A percentile compares a stretch with the other conserved stretches of the same genome.
Evolutionary conservation across 2,329 filamentous ascomycete genomes (phyloP).

Genomic region (Ophiocordyceps camponoti-leonardi): DNA sequence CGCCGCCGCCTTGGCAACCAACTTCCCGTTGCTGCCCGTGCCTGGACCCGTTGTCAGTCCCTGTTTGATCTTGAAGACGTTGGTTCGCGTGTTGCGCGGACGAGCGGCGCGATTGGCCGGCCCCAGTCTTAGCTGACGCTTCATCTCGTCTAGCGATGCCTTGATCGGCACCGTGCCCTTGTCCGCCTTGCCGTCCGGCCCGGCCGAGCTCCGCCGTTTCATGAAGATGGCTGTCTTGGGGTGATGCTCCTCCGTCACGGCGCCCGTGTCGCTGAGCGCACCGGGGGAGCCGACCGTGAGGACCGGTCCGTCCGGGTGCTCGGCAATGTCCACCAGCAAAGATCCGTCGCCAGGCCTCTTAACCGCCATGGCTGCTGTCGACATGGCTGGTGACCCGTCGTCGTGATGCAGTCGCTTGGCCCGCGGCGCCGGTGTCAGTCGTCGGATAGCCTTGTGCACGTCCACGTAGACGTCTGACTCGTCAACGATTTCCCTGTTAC

Average conservation of each 20-base stretch:
- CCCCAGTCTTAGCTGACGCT: conserved; percentile 45
- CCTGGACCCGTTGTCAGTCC: conserved; percentile 8
- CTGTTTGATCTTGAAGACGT: conserved; percentile 51
- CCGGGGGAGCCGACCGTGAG: conserved; percentile 17
- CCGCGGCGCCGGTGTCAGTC: conserved; percentile 70
- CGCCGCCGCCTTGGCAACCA: conserved; percentile 1
- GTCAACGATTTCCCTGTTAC: conserved; percentile 78
- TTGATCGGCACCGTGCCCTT: conserved; percentile 33
- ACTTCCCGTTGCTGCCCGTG: conserved; percentile 1
- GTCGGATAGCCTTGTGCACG: conserved; percentile 92
- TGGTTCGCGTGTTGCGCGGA: conserved; percentile 40
- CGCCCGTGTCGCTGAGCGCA: conserved; percentile 18
- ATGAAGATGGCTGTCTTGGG: conserved; percentile 40
- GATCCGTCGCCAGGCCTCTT: conserved; percentile 12
- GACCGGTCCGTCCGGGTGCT: conserved; percentile 19
- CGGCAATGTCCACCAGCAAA: conserved; percentile 19
- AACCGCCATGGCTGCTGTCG: conserved; percentile 13
- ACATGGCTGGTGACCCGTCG: conserved; percentile 5
- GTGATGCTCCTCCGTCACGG: conserved; percentile 22
- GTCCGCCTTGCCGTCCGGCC: conserved; percentile 32
- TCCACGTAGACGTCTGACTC: conserved; percentile 98
- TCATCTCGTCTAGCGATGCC: conserved; percentile 44
- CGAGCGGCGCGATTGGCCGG: conserved; percentile 50
- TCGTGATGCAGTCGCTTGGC: conserved; percentile 33
- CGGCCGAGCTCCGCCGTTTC: conserved; percentile 38